Percentiles rank a stretch among this genome's conserved stretches.
phyloP scores from a whole-genome alignment of 2,329 filamentous ascomycete species.

The Fusarium sulawesiense region DNA sequence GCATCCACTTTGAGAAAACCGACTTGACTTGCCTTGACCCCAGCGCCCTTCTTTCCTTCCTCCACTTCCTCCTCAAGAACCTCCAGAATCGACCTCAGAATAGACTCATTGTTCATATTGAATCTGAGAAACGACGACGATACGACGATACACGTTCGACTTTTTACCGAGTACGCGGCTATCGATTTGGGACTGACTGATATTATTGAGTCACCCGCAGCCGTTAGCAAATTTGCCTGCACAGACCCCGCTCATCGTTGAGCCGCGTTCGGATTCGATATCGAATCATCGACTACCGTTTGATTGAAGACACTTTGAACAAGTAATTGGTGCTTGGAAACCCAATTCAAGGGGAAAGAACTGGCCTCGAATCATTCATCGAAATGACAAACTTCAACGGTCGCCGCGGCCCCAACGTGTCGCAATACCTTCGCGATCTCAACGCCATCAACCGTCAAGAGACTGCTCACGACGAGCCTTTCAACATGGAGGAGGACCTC shows the following conservation, averaged over 20 bases:
- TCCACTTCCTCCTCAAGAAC: slow-evolving; percentile 41
- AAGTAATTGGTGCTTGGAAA: neutral
- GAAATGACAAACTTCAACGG: slow-evolving; percentile 79
- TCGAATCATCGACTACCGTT: slow-evolving; percentile 12
- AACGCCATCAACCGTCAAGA: slow-evolving; percentile 78
- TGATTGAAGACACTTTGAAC: slow-evolving; percentile 20
- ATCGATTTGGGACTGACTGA: slow-evolving; percentile 8
- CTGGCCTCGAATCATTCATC: slow-evolving; percentile 2
- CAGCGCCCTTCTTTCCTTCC: slow-evolving; percentile 39
- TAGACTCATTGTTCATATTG: slow-evolving; percentile 11
- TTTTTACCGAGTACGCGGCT: slow-evolving; percentile 4
- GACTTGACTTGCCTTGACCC: slow-evolving; percentile 33
- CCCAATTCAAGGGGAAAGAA: neutral
- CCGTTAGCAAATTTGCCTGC: slow-evolving; percentile 38
- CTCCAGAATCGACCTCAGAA: slow-evolving; percentile 33
- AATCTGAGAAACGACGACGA: slow-evolving; percentile 16
- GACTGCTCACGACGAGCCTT: slow-evolving; percentile 64
- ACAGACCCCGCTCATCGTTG: slow-evolving; percentile 43
- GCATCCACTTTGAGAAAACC: slow-evolving; percentile 45
- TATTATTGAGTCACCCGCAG: slow-evolving; percentile 23
- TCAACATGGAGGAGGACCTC: slow-evolving; percentile 77
- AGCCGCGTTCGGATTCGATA: slow-evolving; percentile 27
- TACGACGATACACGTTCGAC: slow-evolving; percentile 16
- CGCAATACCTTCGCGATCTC: slow-evolving; percentile 87
- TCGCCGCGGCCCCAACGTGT: slow-evolving; percentile 86